Conservation (phyloP, 495 filamentous ascomycete genomes). For the Neurospora terricola region DNA sequence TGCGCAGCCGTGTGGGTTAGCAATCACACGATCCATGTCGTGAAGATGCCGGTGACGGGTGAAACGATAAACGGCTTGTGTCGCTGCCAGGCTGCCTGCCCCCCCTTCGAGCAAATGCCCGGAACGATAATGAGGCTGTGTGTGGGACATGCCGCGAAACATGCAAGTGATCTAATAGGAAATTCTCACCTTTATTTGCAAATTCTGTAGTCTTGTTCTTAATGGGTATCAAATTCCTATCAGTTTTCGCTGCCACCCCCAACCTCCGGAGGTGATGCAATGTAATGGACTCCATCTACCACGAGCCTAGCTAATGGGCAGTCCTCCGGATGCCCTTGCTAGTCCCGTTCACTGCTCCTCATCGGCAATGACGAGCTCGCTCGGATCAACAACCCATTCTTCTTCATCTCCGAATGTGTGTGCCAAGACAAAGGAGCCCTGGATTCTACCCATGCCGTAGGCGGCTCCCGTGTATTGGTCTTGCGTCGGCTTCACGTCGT, state of each 20-base stretch:
- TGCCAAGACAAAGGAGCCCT: constrained; percentile 47
- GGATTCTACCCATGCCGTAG: constrained; percentile 46
- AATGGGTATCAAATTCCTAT: neutral
- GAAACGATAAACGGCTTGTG: neutral
- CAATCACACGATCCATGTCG: neutral
- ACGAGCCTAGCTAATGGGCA: neutral
- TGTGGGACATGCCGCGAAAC: neutral
- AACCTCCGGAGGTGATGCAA: neutral
- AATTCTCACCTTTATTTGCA: neutral
- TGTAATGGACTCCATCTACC: neutral
- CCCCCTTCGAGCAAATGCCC: neutral
- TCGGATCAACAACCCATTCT: constrained; percentile 27
- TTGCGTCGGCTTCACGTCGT: constrained; percentile 29
- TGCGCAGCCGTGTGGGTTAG: neutral
- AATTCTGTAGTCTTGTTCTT: neutral
- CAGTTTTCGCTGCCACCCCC: neutral
- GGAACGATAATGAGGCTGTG: neutral
- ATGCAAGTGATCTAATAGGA: neutral
- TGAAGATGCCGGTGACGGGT: neutral
- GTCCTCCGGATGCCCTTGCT: neutral
- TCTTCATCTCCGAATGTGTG: constrained; percentile 43
- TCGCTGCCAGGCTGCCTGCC: neutral
- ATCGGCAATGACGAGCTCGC: constrained; percentile 15
- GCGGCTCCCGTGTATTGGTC: constrained; percentile 28
- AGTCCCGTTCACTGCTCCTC: constrained; percentile 2